A percentile compares a stretch with the other conserved stretches of the same genome.
Evolutionary conservation across 1,284 basidiomycete species (phyloP).

Genomic region (Meira nashicola): DNA sequence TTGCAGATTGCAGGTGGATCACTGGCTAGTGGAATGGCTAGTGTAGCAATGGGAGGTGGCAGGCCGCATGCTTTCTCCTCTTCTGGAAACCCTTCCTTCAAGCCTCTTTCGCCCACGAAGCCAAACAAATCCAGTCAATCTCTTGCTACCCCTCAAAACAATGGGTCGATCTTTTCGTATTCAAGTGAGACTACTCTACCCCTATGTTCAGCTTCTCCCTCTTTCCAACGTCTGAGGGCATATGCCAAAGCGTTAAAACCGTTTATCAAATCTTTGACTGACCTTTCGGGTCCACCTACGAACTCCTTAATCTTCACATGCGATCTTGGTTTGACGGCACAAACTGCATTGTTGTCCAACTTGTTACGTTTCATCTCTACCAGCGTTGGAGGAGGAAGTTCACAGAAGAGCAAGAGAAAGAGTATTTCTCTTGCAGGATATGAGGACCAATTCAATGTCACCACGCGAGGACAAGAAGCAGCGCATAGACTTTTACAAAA

Average conservation of each 20-base stretch:
- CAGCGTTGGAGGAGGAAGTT: slow-evolving; percentile 4
- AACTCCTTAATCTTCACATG: neutral
- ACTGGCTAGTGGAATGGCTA: slow-evolving; percentile 7
- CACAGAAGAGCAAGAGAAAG: neutral
- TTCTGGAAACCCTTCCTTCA: slow-evolving; percentile 6
- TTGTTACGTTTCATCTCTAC: slow-evolving; percentile 8
- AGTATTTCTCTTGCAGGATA: neutral
- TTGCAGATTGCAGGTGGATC: slow-evolving; percentile 24
- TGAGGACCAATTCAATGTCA: slow-evolving; percentile 1
- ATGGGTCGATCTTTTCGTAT: slow-evolving; percentile 11
- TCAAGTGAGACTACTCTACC: slow-evolving; percentile 6
- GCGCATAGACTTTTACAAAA: neutral
- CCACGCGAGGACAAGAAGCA: neutral
- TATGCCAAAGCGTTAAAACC: slow-evolving; percentile 9
- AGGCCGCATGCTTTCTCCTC: neutral
- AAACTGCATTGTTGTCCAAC: slow-evolving; percentile 14
- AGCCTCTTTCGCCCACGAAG: neutral
- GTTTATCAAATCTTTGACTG: slow-evolving; percentile 1
- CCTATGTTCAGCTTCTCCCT: neutral
- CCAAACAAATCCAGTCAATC: neutral
- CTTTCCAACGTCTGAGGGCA: slow-evolving; percentile 4
- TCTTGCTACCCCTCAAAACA: neutral
- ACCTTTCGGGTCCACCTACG: neutral
- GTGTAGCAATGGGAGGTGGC: slow-evolving; percentile 12
- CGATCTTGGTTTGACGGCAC: slow-evolving; percentile 7